phyloP scores from a whole-genome alignment of 768 basidiomycete species.

The Clitopilus hobsonii region DNA sequence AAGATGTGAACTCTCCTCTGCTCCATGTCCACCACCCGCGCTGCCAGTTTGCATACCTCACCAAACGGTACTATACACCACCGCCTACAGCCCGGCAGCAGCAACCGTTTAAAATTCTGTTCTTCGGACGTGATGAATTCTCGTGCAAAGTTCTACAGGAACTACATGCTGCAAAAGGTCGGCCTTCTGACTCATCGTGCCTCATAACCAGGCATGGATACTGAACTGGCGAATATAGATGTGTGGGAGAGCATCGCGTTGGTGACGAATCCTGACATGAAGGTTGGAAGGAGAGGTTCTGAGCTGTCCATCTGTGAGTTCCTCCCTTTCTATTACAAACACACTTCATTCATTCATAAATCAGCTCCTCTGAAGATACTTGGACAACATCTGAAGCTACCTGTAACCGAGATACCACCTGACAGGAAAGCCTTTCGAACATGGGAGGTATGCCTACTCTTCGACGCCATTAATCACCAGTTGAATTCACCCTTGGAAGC shows the following conservation, averaged over 20 bases:
- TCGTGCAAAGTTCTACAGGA: constrained; percentile 70
- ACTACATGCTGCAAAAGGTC: constrained; percentile 61
- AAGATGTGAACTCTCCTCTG: neutral
- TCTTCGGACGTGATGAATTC: constrained; percentile 87
- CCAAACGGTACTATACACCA: neutral
- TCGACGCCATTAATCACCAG: neutral
- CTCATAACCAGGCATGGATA: no score
- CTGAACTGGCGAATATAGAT: constrained; percentile 40
- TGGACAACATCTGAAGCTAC: constrained; percentile 48
- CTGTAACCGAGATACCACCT: constrained; percentile 58
- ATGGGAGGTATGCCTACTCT: constrained; percentile 52
- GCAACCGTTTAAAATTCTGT: constrained; percentile 66
- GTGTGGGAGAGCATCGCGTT: constrained; percentile 69
- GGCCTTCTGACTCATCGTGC: constrained; percentile 4
- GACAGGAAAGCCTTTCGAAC: constrained; percentile 52
- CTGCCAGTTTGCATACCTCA: no score
- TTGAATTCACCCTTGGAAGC: constrained; percentile 13
- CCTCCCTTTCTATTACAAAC: neutral
- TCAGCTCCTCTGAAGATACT: constrained; percentile 69
- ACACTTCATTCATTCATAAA: neutral
- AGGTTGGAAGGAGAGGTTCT: constrained; percentile 57
- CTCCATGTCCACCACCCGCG: neutral
- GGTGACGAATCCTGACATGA: constrained; percentile 68
- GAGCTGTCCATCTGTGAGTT: constrained; percentile 51
- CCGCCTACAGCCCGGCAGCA: neutral